Evolutionary conservation across 306 rosid genomes (phyloP), one percentile per base, ranked within the genome.

Genomic region (Sindora glabra): DNA sequence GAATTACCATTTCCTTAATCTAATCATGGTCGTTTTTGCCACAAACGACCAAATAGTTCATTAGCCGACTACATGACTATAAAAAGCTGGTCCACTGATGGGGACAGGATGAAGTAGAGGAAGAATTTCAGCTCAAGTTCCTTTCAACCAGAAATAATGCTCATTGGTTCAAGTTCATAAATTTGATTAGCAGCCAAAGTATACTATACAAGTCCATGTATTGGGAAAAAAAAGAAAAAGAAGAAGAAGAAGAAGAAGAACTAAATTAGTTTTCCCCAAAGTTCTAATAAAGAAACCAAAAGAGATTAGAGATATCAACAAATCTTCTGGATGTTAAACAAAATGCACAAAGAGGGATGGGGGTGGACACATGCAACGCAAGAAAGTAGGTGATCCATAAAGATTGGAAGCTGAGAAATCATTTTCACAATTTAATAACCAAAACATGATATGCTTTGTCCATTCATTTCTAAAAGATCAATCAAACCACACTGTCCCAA

Each of bases 381-480:
- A 14, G 58, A 68, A 54, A 59, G 64, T 73, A 47, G 75, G 69
- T 72, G 60, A 37, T 57, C 14, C 16, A 22, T 59, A 65, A 57
- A 62, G 65, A 57, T 56, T 37, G 67, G 59, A 64, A 48, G 65
- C 25, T 56, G 75, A 70, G 21, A 75, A 34, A 68, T 64, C 89
- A 51, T 72, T 75, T 54, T 75, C 87, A 64, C 54, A 33, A 74
- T 18, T 66, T 22, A 65, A 48, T 71, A 47, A 37, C 55, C 52
- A 54, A 53, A 45, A 26, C 59, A 59, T 21, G 46, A 64, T 10
- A 30, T 40, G 40, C 48, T 33, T 40, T 36, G 38, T n/a, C 25
- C 47, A 32, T 22, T 25, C 42, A 5, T 34, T 55, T 65, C n/a
- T 34, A 26, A 1, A 56, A 45, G 13, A 51, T n/a, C 57, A 46